Percentiles rank a stretch among this genome's conserved stretches.
phyloP scores from a whole-genome alignment of 768 basidiomycete species.

The Boletus sp. region DNA sequence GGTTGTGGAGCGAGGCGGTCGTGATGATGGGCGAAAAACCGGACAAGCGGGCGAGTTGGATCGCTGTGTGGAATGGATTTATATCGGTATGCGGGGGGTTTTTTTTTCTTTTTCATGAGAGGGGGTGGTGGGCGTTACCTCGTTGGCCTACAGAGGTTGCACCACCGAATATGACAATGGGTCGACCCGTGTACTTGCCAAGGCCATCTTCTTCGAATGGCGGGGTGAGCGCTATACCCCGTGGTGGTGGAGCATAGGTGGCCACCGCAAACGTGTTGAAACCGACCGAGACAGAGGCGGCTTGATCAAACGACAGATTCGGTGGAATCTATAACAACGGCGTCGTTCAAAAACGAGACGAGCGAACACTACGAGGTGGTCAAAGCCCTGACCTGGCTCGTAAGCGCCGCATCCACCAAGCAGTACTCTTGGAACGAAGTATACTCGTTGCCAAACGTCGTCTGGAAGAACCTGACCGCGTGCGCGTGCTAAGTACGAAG shows the following conservation, averaged over 20 bases:
- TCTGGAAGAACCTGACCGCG: background rate
- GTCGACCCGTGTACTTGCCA: slow-evolving; percentile 29
- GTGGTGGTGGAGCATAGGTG: slow-evolving; percentile 27
- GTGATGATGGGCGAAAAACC: slow-evolving; percentile 36
- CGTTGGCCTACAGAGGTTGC: slow-evolving; percentile 36
- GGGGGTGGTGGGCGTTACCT: slow-evolving; percentile 16
- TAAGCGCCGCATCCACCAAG: background rate
- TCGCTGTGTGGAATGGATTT: slow-evolving; percentile 9
- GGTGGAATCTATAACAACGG: slow-evolving; percentile 27
- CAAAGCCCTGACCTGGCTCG: background rate
- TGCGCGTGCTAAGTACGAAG: background rate
- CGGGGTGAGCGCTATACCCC: slow-evolving; percentile 26
- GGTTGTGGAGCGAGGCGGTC: slow-evolving; percentile 36
- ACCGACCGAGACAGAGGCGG: slow-evolving; percentile 32
- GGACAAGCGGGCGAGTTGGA: slow-evolving; percentile 32
- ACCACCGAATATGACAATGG: slow-evolving; percentile 38
- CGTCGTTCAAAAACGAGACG: background rate
- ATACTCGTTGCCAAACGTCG: background rate
- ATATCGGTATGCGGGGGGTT: no score
- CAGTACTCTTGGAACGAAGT: background rate
- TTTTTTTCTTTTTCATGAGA: no score
- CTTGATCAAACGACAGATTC: slow-evolving; percentile 36
- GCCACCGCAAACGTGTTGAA: slow-evolving; percentile 33
- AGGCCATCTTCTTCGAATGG: slow-evolving; percentile 28
- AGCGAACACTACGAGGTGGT: background rate